Evolutionary conservation across 2,329 filamentous ascomycete species (phyloP).

Genomic region (Ceratocystis huliohia): DNA sequence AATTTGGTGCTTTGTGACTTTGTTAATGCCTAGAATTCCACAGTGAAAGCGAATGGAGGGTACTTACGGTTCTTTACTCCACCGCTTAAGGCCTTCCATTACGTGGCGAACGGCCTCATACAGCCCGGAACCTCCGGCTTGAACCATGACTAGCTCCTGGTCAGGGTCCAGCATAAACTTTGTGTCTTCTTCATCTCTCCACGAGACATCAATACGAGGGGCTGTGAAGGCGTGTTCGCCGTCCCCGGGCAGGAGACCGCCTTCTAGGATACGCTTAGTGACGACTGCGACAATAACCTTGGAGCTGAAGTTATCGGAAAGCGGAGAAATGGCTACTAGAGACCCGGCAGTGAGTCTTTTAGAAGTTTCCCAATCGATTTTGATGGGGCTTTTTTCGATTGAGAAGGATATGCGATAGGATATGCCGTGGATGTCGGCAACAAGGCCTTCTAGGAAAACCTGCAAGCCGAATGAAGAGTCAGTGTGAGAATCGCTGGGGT

Average conservation of each 20-base stretch:
- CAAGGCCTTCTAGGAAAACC: constrained; percentile 54
- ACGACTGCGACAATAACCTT: constrained; percentile 60
- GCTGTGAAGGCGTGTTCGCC: constrained; percentile 30
- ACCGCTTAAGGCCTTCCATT: constrained; percentile 16
- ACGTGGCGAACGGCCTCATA: constrained; percentile 61
- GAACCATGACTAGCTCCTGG: constrained; percentile 63
- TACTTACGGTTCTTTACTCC: constrained; percentile 16
- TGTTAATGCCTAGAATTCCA: constrained; percentile 11
- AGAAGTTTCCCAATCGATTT: constrained; percentile 50
- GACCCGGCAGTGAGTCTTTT: constrained; percentile 41
- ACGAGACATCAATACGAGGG: constrained; percentile 64
- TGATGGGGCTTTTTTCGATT: constrained; percentile 48
- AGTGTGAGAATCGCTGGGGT: background rate
- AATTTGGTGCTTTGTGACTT: constrained; percentile 39
- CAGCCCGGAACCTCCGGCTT: constrained; percentile 53
- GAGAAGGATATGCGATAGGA: constrained; percentile 61
- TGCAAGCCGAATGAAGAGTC: constrained; percentile 27
- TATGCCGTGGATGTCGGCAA: constrained; percentile 49
- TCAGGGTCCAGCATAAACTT: constrained; percentile 50
- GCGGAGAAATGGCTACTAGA: constrained; percentile 41
- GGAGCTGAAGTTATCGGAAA: constrained; percentile 47
- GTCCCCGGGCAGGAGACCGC: constrained; percentile 44
- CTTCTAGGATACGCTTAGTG: constrained; percentile 51
- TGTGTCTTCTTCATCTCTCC: constrained; percentile 44
- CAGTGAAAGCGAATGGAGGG: background rate